Evolutionary conservation across 2,329 filamentous ascomycete genomes (phyloP).

Genomic region (Magnaporthiopsis rhizophila): DNA sequence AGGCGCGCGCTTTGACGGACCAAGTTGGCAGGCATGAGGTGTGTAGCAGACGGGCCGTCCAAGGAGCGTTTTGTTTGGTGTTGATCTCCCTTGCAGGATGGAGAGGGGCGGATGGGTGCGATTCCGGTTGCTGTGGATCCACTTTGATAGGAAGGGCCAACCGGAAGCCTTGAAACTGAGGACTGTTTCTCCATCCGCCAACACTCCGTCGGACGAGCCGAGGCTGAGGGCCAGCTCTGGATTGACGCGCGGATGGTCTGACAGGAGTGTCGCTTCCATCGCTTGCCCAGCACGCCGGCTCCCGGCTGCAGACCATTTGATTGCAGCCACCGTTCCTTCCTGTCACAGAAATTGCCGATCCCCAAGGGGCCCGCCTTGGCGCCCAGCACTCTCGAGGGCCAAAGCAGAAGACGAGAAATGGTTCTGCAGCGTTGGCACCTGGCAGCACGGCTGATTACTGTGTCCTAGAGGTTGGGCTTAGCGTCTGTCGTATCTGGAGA

Average conservation of each 20-base stretch:
- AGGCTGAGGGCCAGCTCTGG: background rate
- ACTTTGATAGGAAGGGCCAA: background rate
- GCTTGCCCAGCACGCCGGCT: background rate
- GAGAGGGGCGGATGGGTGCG: background rate
- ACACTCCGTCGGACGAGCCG: no score
- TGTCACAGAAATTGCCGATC: background rate
- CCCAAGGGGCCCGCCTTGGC: background rate
- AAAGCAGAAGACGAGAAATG: background rate
- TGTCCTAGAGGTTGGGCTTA: background rate
- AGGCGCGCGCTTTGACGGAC: background rate
- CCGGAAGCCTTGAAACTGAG: background rate
- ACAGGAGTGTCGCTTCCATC: background rate
- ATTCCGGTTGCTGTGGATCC: background rate
- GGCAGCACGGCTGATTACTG: background rate
- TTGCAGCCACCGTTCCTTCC: background rate
- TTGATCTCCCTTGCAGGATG: background rate
- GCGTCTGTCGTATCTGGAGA: background rate
- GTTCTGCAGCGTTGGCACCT: no score
- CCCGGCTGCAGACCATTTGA: background rate
- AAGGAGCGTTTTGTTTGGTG: background rate
- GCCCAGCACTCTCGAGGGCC: background rate
- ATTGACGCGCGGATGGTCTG: background rate
- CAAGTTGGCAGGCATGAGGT: background rate
- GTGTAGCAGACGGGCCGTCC: background rate
- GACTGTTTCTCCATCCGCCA: no score